A percentile compares a stretch with the other conserved stretches of the same genome.
Conservation (phyloP, 2,329 filamentous ascomycete species). For the Neurospora crassa region DNA sequence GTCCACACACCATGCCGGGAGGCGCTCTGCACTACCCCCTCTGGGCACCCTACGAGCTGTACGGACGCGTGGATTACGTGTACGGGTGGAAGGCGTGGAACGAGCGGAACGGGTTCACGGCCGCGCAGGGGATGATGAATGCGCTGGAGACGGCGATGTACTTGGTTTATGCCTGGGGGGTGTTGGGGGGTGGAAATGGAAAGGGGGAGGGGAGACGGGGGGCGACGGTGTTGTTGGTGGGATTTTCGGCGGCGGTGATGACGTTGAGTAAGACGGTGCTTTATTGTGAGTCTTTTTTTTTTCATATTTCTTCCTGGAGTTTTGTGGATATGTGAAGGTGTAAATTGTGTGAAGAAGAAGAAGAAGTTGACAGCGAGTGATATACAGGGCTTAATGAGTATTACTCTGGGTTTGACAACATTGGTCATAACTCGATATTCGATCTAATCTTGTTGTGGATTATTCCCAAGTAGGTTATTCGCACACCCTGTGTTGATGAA, state of each 20-base stretch:
- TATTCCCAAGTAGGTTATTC: constrained; percentile 45
- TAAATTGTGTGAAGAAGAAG: background rate
- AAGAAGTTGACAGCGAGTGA: background rate
- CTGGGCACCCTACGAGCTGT: constrained; percentile 70
- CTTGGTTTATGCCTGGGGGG: constrained; percentile 22
- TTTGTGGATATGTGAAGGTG: background rate
- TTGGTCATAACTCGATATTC: constrained; percentile 41
- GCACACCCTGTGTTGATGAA: background rate
- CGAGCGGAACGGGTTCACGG: constrained; percentile 62
- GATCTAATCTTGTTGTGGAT: constrained; percentile 45
- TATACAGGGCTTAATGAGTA: constrained; percentile 44
- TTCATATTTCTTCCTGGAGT: too few relatives aligned
- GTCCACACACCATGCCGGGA: constrained; percentile 74
- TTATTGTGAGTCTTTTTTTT: constrained; percentile 39
- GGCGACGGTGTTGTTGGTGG: constrained; percentile 36
- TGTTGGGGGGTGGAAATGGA: constrained; percentile 9
- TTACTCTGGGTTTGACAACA: constrained; percentile 45
- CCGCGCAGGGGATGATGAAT: constrained; percentile 53
- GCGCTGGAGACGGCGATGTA: constrained; percentile 27
- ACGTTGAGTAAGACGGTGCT: constrained; percentile 52
- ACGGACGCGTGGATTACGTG: constrained; percentile 68
- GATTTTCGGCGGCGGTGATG: constrained; percentile 47
- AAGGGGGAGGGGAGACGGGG: constrained; percentile 30
- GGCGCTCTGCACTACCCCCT: constrained; percentile 62
- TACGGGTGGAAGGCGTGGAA: constrained; percentile 71